phyloP scores from a whole-genome alignment of 192 early-diverging fungal genomes.

The Backusella psychrophila region DNA sequence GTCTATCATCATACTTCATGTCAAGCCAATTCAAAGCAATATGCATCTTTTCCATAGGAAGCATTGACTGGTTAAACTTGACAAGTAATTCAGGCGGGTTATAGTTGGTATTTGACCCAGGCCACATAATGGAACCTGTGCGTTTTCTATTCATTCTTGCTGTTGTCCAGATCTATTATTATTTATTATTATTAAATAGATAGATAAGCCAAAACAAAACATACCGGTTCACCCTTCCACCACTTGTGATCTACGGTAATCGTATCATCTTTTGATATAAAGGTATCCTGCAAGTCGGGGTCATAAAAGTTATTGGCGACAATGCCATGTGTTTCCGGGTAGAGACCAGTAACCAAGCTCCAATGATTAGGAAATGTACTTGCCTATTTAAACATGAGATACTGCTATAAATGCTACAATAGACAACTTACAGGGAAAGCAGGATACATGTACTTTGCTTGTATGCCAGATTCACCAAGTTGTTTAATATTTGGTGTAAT shows the following conservation, averaged over 20 bases:
- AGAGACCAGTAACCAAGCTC: slow-evolving; percentile 84
- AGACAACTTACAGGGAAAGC: slow-evolving; percentile 54
- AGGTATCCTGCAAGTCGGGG: slow-evolving; percentile 63
- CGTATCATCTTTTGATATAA: slow-evolving; percentile 67
- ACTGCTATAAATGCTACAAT: too few species aligned
- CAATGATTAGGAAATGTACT: slow-evolving; percentile 95
- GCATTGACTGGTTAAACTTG: slow-evolving; percentile 44
- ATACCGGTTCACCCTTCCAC: slow-evolving; percentile 87
- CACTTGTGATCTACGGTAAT: slow-evolving; percentile 62
- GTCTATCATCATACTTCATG: slow-evolving; percentile 59
- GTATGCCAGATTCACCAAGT: slow-evolving; percentile 47
- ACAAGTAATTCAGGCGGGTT: slow-evolving; percentile 64
- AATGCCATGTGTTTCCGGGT: slow-evolving; percentile 91
- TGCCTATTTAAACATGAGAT: slow-evolving; percentile 27
- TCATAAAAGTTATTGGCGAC: slow-evolving; percentile 84
- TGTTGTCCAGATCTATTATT: slow-evolving; percentile 77
- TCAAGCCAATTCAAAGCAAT: slow-evolving; percentile 73
- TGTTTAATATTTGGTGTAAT: slow-evolving; percentile 62
- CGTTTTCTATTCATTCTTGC: slow-evolving; percentile 62
- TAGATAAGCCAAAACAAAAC: slow-evolving; percentile 1
- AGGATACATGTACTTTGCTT: slow-evolving; percentile 62
- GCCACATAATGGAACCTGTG: slow-evolving; percentile 86
- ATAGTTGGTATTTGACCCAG: slow-evolving; percentile 64
- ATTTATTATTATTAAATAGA: background rate
- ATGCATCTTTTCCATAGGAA: slow-evolving; percentile 54